Evolutionary conservation across 495 filamentous ascomycete genomes (phyloP).

Genomic region (Recurvomyces mirabilis): DNA sequence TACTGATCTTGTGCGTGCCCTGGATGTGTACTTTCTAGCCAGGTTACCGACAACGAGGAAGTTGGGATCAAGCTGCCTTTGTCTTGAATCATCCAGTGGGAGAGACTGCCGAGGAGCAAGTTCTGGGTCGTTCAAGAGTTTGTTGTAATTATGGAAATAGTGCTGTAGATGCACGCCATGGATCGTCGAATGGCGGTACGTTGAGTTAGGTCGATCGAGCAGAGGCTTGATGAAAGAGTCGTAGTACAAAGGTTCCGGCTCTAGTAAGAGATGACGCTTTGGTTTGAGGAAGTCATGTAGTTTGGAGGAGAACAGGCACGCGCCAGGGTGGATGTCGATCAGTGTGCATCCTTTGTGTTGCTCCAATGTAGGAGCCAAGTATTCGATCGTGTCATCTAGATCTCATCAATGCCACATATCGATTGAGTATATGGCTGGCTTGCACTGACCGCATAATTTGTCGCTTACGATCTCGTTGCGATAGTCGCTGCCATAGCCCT

Average conservation of each 20-base stretch:
- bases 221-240: constrained; percentile 49
- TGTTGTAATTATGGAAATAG: constrained; percentile 4
- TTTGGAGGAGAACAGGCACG: constrained; percentile 61
- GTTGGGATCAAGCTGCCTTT: constrained; percentile 6
- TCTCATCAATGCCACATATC: constrained; percentile 5
- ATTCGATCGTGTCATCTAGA: constrained; percentile 24
- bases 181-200: constrained; percentile 31
- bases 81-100: constrained; percentile 1
- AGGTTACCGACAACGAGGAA: constrained; percentile 18
- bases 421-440: no score
- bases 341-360: constrained; percentile 62
- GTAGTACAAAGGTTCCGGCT: constrained; percentile 47
- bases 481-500: not conserved
- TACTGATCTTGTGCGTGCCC: not conserved
- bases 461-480: constrained; percentile 17
- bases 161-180: constrained; percentile 3
- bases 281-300: constrained; percentile 64
- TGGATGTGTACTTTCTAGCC: not conserved
- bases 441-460: constrained; percentile 14
- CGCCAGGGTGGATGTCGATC: constrained; percentile 73
- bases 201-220: constrained; percentile 42
- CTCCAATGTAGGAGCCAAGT: constrained; percentile 47
- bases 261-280: constrained; percentile 67
- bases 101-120: not conserved
- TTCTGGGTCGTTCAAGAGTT: constrained; percentile 1